Conservation (phyloP, 1,284 basidiomycete species). For the Ustilago crameri region DNA sequence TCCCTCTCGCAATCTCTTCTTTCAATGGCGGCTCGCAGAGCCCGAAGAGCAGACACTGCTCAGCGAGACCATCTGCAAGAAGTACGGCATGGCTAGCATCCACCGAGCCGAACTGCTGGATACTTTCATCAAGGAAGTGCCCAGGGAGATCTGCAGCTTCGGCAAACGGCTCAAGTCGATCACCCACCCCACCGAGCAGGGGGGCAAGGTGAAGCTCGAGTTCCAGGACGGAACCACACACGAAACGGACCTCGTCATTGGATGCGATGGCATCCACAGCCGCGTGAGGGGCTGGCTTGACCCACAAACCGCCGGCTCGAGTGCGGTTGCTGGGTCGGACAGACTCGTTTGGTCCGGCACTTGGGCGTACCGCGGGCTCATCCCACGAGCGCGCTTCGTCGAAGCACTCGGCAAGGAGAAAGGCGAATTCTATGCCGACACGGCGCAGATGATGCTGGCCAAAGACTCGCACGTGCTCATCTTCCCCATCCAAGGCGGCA, state of each 20-base stretch:
- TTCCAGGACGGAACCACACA: slow-evolving; percentile 42
- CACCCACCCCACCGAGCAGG: slow-evolving; percentile 4
- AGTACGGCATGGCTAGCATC: slow-evolving; percentile 44
- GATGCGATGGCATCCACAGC: slow-evolving; percentile 65
- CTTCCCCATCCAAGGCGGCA: slow-evolving; percentile 72
- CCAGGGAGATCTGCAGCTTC: slow-evolving; percentile 34
- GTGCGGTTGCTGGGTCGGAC: slow-evolving; percentile 29
- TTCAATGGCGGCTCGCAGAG: slow-evolving; percentile 50
- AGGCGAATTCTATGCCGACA: slow-evolving; percentile 48
- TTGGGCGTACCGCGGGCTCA: slow-evolving; percentile 57
- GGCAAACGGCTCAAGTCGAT: slow-evolving; percentile 40
- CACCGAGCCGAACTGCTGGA: slow-evolving; percentile 53
- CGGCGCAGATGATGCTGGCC: slow-evolving; percentile 58
- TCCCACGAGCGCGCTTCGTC: slow-evolving; percentile 54
- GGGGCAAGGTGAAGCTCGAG: slow-evolving; percentile 13
- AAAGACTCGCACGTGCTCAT: slow-evolving; percentile 72
- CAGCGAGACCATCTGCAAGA: slow-evolving; percentile 39
- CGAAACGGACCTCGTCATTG: slow-evolving; percentile 62
- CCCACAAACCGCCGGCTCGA: slow-evolving; percentile 20
- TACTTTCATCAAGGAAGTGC: slow-evolving; percentile 30
- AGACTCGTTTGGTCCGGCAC: slow-evolving; percentile 58
- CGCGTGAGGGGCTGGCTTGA: slow-evolving; percentile 52
- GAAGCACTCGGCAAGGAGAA: slow-evolving; percentile 41
- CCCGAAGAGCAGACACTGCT: slow-evolving; percentile 28
- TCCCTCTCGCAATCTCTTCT: slow-evolving; percentile 43